These are phyloP conservation scores for Penicillium egyptiacum DNA, from an alignment of 495 filamentous ascomycete species.

Conservation along the genomic window DNA sequence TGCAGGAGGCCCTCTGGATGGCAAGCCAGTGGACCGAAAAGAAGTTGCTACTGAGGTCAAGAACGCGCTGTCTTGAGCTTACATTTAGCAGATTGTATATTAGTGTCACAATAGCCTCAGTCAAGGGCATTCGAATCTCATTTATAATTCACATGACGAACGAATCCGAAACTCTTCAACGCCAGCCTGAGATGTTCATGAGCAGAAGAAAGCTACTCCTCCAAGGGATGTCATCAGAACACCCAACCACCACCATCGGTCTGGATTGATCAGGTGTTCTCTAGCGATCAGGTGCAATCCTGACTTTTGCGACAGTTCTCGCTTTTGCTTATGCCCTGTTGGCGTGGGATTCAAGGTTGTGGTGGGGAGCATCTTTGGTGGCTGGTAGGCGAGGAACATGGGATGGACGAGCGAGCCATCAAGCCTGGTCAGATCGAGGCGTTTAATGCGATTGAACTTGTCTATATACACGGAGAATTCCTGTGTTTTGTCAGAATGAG, in stretches of 20 bases:
- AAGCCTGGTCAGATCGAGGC: conserved; percentile 64
- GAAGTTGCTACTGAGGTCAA: conserved; percentile 51
- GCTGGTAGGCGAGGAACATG: conserved; percentile 67
- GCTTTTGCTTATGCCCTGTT: conserved; percentile 20
- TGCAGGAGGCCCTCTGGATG: conserved; percentile 48
- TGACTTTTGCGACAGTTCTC: conserved; percentile 16
- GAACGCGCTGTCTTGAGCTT: conserved; percentile 32
- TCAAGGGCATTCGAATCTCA: conserved; percentile 10
- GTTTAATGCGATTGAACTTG: conserved; percentile 58
- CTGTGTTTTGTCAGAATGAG: conserved; percentile 41
- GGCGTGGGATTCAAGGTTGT: conserved; percentile 61
- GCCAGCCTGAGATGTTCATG: conserved; percentile 18
- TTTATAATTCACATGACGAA: conserved; percentile 9
- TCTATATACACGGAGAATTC: conserved; percentile 62
- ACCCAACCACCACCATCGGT: conserved; percentile 70
- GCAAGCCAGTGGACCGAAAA: conserved; percentile 52
- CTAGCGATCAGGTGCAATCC: conserved; percentile 34
- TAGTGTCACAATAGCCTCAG: conserved; percentile 25
- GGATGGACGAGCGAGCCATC: conserved; percentile 70
- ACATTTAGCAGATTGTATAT: conserved; percentile 16
- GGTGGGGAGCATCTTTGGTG: conserved; percentile 76
- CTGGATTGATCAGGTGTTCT: conserved; percentile 52
- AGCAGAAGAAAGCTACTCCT: conserved; percentile 38
- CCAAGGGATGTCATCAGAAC: conserved; percentile 65
- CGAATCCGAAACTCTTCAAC: conserved; percentile 4